These are phyloP conservation scores for Cryptococcus maquisensis DNA, from an alignment of 1,284 basidiomycete genomes.

Conservation along the genomic window DNA sequence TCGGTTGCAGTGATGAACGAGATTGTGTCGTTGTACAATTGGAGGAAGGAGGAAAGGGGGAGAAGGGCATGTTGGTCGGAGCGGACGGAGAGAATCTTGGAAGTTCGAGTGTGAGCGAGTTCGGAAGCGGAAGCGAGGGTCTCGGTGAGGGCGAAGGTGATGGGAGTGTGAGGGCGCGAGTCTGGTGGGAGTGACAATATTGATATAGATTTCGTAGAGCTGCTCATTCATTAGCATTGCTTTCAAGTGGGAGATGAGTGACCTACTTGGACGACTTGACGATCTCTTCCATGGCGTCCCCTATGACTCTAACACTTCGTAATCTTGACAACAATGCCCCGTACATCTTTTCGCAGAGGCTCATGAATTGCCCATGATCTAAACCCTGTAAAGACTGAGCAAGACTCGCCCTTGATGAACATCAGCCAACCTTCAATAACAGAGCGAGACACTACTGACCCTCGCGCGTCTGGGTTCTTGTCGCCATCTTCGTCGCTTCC, in stretches of 20 bases:
- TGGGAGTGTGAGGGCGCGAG: slow-evolving; percentile 30
- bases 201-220: slow-evolving; percentile 4
- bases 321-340: slow-evolving; percentile 63
- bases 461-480: slow-evolving; percentile 49
- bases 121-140: slow-evolving; percentile 75
- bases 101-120: slow-evolving; percentile 72
- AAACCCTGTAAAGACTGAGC: slow-evolving; percentile 57
- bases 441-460: slow-evolving; percentile 44
- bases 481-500: slow-evolving; percentile 55
- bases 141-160: slow-evolving; percentile 57
- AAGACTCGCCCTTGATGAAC: slow-evolving; percentile 47
- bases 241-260: background rate
- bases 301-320: slow-evolving; percentile 67
- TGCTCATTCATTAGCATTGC: background rate
- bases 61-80: slow-evolving; percentile 73
- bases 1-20: slow-evolving; percentile 83
- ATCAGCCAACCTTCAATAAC: slow-evolving; percentile 3
- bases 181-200: slow-evolving; percentile 5
- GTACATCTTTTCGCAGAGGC: slow-evolving; percentile 63
- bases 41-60: slow-evolving; percentile 68
- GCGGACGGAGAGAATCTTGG: slow-evolving; percentile 71
- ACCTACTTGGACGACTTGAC: slow-evolving; percentile 46
- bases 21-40: slow-evolving; percentile 81
- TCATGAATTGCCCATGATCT: slow-evolving; percentile 50
- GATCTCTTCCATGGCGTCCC: slow-evolving; percentile 59